phyloP scores from a whole-genome alignment of 78 protist species.

The Dictyostelium firmibasis region DNA sequence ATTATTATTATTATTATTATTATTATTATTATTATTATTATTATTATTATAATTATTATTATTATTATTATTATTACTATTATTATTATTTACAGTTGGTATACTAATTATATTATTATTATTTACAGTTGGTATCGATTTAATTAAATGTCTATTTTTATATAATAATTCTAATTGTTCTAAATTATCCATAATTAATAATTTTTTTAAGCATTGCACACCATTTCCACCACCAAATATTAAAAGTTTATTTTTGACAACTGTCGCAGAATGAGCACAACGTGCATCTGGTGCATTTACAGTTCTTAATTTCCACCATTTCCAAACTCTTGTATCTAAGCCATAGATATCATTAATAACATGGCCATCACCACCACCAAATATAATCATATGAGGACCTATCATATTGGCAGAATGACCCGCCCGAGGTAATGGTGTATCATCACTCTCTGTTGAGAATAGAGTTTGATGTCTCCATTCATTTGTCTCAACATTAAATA shows the following conservation, averaged over 20 bases:
- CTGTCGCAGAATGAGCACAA: slow-evolving; percentile 55
- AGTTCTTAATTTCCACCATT: slow-evolving; percentile 60
- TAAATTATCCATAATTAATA: slow-evolving; percentile 22
- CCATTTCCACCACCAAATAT: slow-evolving; percentile 79
- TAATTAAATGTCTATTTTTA: background rate
- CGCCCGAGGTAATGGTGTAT: slow-evolving; percentile 62
- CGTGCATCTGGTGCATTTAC: slow-evolving; percentile 41
- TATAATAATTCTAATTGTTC: slow-evolving; percentile 27
- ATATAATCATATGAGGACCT: slow-evolving; percentile 30
- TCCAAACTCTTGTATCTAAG: slow-evolving; percentile 18
- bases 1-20: background rate
- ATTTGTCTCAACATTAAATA: slow-evolving; percentile 25
- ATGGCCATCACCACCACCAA: slow-evolving; percentile 83
- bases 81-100: background rate
- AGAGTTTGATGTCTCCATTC: slow-evolving; percentile 24
- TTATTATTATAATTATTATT: too few relatives aligned
- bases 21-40: background rate
- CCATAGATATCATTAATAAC: slow-evolving; percentile 48
- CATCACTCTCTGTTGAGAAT: background rate
- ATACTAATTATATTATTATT: background rate
- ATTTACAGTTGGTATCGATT: background rate
- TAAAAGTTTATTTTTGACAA: slow-evolving; percentile 26
- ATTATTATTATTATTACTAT: background rate
- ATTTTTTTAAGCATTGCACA: slow-evolving; percentile 48
- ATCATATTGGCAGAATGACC: slow-evolving; percentile 67